These are phyloP conservation scores for Cercophora sp. DNA, from an alignment of 495 filamentous ascomycete species.

Conservation along the genomic window DNA sequence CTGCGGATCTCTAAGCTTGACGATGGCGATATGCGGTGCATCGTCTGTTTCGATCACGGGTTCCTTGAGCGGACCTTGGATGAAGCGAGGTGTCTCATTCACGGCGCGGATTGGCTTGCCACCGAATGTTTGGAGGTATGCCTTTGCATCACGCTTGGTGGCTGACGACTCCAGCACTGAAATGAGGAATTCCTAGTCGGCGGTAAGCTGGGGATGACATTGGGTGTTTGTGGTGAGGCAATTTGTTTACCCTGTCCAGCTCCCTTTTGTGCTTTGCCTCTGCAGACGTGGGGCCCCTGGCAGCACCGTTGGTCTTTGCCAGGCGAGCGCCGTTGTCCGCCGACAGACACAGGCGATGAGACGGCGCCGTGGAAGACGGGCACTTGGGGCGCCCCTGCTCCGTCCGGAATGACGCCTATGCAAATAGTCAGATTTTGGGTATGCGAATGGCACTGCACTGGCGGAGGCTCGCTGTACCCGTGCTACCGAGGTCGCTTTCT, in stretches of 20 bases:
- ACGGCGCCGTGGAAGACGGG: not conserved
- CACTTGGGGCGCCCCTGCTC: not conserved
- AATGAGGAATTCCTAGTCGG: constrained; percentile 71
- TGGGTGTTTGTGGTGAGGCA: not conserved
- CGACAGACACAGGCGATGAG: constrained; percentile 11
- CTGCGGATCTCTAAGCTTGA: constrained; percentile 77
- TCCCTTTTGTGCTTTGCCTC: constrained; percentile 43
- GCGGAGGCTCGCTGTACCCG: constrained; percentile 13
- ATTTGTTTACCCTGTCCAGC: constrained; percentile 33
- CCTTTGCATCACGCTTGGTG: constrained; percentile 85
- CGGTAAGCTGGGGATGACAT: constrained; percentile 12
- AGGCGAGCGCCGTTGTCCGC: constrained; percentile 14
- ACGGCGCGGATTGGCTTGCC: constrained; percentile 35
- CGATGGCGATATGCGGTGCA: constrained; percentile 73
- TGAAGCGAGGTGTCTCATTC: constrained; percentile 31
- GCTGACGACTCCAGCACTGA: constrained; percentile 78
- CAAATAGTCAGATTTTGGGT: not conserved
- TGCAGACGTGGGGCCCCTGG: constrained; percentile 27
- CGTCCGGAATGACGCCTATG: constrained; percentile 3
- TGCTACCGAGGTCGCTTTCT: constrained; percentile 20
- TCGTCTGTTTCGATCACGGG: constrained; percentile 33
- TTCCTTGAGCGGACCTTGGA: constrained; percentile 29
- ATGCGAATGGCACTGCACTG: not conserved
- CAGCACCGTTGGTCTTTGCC: not conserved
- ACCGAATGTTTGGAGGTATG: constrained; percentile 78